Base-by-base conservation (phyloP, 192 early-diverging fungal species). In the Lobosporangium transversale region DNA sequence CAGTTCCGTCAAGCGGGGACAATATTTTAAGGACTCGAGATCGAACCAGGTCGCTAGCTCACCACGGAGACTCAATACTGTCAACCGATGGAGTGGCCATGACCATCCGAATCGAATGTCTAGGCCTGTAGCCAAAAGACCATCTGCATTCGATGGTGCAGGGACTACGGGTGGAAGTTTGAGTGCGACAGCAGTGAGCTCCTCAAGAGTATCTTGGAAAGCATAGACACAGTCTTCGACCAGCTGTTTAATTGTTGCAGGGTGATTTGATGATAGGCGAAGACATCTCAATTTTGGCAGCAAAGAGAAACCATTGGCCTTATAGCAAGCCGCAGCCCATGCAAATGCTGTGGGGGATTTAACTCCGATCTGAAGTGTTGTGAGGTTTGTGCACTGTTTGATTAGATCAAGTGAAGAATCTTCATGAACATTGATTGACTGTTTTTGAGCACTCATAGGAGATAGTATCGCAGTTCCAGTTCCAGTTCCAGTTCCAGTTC, bases 31-130 rank as follows among this genome's bases (percentile, higher is more conserved):
- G 1, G 73, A 76, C 29, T 66, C 50, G 24, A 76, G 12, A 31
- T 76, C 65, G 15, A 76, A 76, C 63, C 58, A 67, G 20, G 33
- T 44, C 1, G 65, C 73, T 5, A 76, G 27, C 35, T 76, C 73
- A 6, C 73, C 73, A 18, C 51, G 32, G 1, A 76, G 63, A 36
- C 44, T 60, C 26, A 76, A 20, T 2, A 47, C 35, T 0, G 53
- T 30, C 18, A 76, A 26, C 15, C 33, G 63, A 5, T 33, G n/a
- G 11, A 76, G 26, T 14, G 58, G 50, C 73, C 65, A 67, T 0
- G 64, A 32, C 73, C 63, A 76, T 8, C 73, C 73, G 52, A 76
- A 76, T 0, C 32, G 49, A n/a, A 51, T 45, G 4, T 59, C 43
- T 15, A 9, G n/a, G 18, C 57, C 51, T 30, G 60, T 49, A 8